A percentile compares a stretch with the other conserved stretches of the same genome.
Conservation (phyloP, 176 grass and related monocot genomes). For the Musa itinerans region DNA sequence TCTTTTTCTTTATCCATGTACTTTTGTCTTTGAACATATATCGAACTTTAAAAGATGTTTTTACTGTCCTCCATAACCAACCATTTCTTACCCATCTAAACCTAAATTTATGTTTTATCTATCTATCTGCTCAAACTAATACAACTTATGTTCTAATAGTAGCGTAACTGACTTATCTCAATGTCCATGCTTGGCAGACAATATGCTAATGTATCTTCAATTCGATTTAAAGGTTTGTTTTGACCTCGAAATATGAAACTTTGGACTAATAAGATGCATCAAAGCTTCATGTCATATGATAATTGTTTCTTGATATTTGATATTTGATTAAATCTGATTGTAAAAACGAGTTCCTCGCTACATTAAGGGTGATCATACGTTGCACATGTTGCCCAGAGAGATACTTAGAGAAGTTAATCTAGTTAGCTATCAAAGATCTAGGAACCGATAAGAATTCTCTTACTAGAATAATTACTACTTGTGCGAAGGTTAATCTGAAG, state of each 20-base stretch:
- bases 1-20: too few species aligned
- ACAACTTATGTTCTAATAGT: too few species aligned
- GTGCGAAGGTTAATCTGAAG: conserved; percentile 70
- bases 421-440: conserved; percentile 43
- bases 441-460: conserved; percentile 76
- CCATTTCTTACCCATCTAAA: neutral
- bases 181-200: too few species aligned
- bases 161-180: too few species aligned
- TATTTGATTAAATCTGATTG: conserved; percentile 35
- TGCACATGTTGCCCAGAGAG: conserved; percentile 70
- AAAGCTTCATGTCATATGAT: neutral
- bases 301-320: neutral
- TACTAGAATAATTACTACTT: conserved; percentile 64
- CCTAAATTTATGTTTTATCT: too few species aligned
- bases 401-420: conserved; percentile 72
- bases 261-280: too few species aligned
- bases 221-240: neutral
- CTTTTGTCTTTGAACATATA: too few species aligned
- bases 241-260: too few species aligned
- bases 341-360: conserved; percentile 63
- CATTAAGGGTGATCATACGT: conserved; percentile 52
- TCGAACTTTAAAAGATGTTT: too few species aligned
- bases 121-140: too few species aligned
- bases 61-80: too few species aligned
- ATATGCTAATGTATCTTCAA: neutral